A percentile compares a stretch with the other conserved stretches of the same genome.
Evolutionary conservation across 805 yeast species (phyloP).

Genomic region (Brettanomyces naardenensis): DNA sequence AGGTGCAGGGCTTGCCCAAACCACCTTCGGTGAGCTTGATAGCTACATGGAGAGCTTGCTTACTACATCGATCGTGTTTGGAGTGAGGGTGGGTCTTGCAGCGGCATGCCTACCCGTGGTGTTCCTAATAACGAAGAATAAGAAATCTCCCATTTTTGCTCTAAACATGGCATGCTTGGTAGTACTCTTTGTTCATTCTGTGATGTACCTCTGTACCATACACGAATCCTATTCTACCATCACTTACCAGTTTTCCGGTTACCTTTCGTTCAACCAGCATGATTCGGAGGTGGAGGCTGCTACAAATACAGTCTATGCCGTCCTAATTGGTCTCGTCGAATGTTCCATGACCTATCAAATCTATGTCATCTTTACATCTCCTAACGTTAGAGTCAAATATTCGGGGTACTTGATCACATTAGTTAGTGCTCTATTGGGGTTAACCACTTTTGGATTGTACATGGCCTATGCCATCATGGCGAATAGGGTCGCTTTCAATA

Average conservation of each 20-base stretch:
- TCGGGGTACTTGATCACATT: constrained; percentile 33
- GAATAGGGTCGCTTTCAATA: constrained; percentile 25
- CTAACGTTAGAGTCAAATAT: constrained; percentile 30
- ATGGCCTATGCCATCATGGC: constrained; percentile 42
- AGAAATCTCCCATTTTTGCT: constrained; percentile 62
- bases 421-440: constrained; percentile 36
- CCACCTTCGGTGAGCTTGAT: constrained; percentile 36
- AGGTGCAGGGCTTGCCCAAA: not conserved
- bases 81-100: constrained; percentile 53
- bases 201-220: constrained; percentile 47
- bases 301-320: constrained; percentile 49
- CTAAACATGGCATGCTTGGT: constrained; percentile 58
- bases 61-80: constrained; percentile 40
- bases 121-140: constrained; percentile 42
- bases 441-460: constrained; percentile 53
- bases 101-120: constrained; percentile 37
- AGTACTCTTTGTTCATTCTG: constrained; percentile 50
- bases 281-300: constrained; percentile 50
- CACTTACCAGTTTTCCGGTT: constrained; percentile 39
- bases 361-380: constrained; percentile 57
- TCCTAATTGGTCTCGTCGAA: constrained; percentile 57
- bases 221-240: constrained; percentile 44
- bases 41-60: constrained; percentile 24
- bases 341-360: constrained; percentile 65
- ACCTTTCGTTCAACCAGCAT: constrained; percentile 28